These are phyloP conservation scores for Verticillium tricorpus DNA, from an alignment of 2,329 filamentous ascomycete genomes.

Conservation along the genomic window DNA sequence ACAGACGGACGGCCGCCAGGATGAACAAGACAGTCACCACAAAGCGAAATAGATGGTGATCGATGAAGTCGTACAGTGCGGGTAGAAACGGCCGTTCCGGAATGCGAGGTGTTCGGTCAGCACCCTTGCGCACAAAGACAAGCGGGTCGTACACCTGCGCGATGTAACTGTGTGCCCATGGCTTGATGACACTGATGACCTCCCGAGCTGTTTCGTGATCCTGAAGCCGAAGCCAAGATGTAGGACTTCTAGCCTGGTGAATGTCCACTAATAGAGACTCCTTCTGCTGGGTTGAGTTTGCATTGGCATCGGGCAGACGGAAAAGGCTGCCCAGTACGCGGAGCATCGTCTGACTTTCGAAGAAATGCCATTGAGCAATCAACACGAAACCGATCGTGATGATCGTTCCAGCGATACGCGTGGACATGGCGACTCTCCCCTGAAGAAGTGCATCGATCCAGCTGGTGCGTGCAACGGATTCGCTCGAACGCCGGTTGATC, in stretches of 20 bases:
- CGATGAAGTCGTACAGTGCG: constrained; percentile 63
- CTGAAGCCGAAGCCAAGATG: constrained; percentile 71
- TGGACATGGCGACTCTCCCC: constrained; percentile 64
- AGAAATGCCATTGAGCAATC: constrained; percentile 74
- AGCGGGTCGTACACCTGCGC: constrained; percentile 72
- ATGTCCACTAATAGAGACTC: constrained; percentile 51
- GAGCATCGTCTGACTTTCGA: constrained; percentile 50
- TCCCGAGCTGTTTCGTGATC: constrained; percentile 76
- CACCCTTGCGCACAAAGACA: constrained; percentile 65
- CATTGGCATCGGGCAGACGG: constrained; percentile 19
- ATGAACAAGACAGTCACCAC: constrained; percentile 58
- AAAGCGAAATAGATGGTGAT: constrained; percentile 55
- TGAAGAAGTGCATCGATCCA: constrained; percentile 61
- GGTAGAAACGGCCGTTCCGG: constrained; percentile 46
- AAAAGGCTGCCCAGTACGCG: constrained; percentile 27
- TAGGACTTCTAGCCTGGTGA: constrained; percentile 71
- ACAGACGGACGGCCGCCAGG: constrained; percentile 59
- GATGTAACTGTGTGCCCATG: constrained; percentile 64
- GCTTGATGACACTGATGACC: constrained; percentile 72
- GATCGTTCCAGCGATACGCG: constrained; percentile 68
- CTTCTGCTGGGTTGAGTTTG: constrained; percentile 11
- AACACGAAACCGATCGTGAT: constrained; percentile 70
- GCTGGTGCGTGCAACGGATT: constrained; percentile 32
- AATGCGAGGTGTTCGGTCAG: constrained; percentile 57
- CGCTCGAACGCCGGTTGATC: constrained; percentile 22